Base-by-base conservation (phyloP, 768 basidiomycete genomes). In the Mycena indigotica region DNA sequence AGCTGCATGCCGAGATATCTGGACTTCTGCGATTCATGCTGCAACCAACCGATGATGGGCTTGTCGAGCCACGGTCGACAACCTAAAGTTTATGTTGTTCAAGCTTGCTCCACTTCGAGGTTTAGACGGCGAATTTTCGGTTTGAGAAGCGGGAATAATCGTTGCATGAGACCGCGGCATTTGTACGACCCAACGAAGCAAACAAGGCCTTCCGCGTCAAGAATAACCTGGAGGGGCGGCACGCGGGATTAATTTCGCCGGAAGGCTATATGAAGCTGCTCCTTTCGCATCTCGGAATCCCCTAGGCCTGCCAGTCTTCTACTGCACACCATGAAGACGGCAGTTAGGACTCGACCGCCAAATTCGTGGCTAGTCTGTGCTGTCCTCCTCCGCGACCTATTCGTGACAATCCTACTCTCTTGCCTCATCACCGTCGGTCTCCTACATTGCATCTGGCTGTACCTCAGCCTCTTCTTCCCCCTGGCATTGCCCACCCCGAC, bases 11-110 rank as follows among this genome's bases (percentile, higher is more conserved):
- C 0, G 85, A 88, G 64, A 78, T 88, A 12, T 76, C 85, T 2
- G 83, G 84, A 17, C 76, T 85, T 3, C 70, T 90, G 26, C 75
- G 78, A 10, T 69, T 74, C 61, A 81, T 90, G 78, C 71, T 89
- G 35, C 75, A 74, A 30, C 82, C 85, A 55, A 78, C 81, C 1
- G 81, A 87, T 52, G 57, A 69, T 48, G 67, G 63, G 26, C 63
- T 68, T 13, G 68, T 70, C n/a, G 56, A 50, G 21, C 46, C 46
- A 26, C 46, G 46, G 32, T 17, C 8, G 32, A 17, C 46, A 8
- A 10, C 8, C 19, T 8, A 23, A 10, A 45, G 35, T n/a, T 38
- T 38, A n/a, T 10, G n/a, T 10, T 10, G n/a, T 10, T 10, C 12
- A 38, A 38, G 35, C 10, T 38, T 38, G 35, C 35, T n/a, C 35